A percentile compares a stretch with the other conserved stretches of the same genome.
These are phyloP conservation scores for Pulicaria dysenterica DNA, from an alignment of 129 eudicot genomes.

Conservation along the genomic window DNA sequence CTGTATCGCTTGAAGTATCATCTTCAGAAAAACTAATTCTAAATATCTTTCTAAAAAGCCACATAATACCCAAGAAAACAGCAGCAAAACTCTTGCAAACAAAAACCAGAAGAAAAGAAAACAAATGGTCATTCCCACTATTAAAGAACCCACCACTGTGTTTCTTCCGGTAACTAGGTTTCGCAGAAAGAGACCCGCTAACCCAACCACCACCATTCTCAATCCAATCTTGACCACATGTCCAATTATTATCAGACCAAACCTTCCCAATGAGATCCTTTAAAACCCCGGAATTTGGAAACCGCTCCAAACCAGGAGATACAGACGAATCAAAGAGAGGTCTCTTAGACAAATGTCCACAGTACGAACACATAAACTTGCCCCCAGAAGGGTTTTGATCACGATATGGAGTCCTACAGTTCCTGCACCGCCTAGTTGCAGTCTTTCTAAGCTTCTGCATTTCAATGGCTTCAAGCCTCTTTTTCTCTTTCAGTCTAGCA, in stretches of 20 bases:
- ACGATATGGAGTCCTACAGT: slow-evolving; percentile 79
- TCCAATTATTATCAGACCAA: slow-evolving; percentile 75
- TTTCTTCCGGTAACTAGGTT: slow-evolving; percentile 46
- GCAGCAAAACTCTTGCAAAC: slow-evolving; percentile 55
- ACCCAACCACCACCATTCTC: slow-evolving; percentile 67
- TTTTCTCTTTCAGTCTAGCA: slow-evolving; percentile 83
- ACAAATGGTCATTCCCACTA: slow-evolving; percentile 51
- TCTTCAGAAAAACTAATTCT: slow-evolving; percentile 59
- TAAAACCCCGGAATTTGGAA: slow-evolving; percentile 60
- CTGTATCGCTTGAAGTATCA: slow-evolving; percentile 59
- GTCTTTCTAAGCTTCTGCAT: slow-evolving; percentile 79
- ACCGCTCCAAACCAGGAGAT: slow-evolving; percentile 51
- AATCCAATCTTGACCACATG: slow-evolving; percentile 76
- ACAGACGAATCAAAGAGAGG: slow-evolving; percentile 75
- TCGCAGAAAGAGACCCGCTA: slow-evolving; percentile 56
- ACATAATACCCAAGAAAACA: slow-evolving; percentile 53
- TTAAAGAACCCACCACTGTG: slow-evolving; percentile 44
- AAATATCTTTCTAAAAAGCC: slow-evolving; percentile 71
- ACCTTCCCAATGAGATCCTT: slow-evolving; percentile 66
- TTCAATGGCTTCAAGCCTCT: slow-evolving; percentile 81
- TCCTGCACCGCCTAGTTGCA: slow-evolving; percentile 81
- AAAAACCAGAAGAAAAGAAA: slow-evolving; percentile 52
- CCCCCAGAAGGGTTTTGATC: slow-evolving; percentile 97
- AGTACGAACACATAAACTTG: slow-evolving; percentile 77
- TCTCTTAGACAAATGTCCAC: slow-evolving; percentile 87